These are phyloP conservation scores for Amphicarpaea edgeworthii DNA, from an alignment of 306 rosid genomes.

Conservation along the genomic window DNA sequence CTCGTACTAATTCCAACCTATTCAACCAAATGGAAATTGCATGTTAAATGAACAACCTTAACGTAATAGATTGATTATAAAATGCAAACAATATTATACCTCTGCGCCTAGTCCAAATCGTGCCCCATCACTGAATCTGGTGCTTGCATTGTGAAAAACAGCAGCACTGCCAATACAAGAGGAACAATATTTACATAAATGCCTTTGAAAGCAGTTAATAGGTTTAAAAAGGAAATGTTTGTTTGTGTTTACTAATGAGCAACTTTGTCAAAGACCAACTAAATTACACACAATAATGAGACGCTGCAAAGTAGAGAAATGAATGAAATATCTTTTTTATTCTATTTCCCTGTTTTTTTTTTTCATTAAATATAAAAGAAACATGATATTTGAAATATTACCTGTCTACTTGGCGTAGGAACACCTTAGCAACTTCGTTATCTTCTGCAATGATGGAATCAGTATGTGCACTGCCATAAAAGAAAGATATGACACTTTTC, in stretches of 20 bases:
- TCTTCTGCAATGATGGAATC: slow-evolving; percentile 88
- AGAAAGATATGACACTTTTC: slow-evolving; percentile 26
- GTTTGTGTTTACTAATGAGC: slow-evolving; percentile 8
- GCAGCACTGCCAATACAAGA: slow-evolving; percentile 86
- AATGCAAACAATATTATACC: slow-evolving; percentile 57
- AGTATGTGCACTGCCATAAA: slow-evolving; percentile 83
- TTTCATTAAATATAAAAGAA: neutral
- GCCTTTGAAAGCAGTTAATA: neutral
- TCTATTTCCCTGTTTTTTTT: neutral
- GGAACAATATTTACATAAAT: slow-evolving; percentile 14
- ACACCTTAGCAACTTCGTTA: slow-evolving; percentile 70
- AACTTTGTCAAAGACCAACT: neutral
- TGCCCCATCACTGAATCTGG: slow-evolving; percentile 95
- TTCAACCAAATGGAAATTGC: neutral
- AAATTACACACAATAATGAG: slow-evolving; percentile 19
- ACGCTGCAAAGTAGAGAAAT: neutral
- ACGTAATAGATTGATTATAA: neutral
- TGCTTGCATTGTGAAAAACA: slow-evolving; percentile 96
- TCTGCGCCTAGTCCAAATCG: slow-evolving; percentile 99
- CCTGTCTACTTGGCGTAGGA: slow-evolving; percentile 96
- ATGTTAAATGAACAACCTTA: slow-evolving; percentile 30
- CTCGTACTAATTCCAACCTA: slow-evolving; percentile 99
- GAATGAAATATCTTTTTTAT: neutral
- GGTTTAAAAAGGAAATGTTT: neutral
- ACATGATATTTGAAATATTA: slow-evolving; percentile 13